phyloP scores from a whole-genome alignment of 257 asterid genomes.

The Phtheirospermum japonicum region DNA sequence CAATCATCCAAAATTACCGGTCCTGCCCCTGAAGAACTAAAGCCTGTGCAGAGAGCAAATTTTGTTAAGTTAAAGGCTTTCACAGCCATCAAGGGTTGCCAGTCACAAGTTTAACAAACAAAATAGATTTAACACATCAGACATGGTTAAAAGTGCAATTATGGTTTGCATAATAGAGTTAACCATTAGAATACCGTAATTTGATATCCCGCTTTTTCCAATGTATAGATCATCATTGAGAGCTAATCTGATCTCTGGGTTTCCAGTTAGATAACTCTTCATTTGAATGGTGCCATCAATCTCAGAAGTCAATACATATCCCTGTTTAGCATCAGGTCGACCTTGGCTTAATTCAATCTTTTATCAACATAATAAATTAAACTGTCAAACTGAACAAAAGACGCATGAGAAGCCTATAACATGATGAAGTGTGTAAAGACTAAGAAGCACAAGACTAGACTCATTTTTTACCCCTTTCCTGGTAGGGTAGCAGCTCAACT shows the following conservation, averaged over 20 bases:
- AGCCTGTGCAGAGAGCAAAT: constrained; percentile 45
- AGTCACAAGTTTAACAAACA: constrained; percentile 1
- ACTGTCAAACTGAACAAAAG: constrained; percentile 10
- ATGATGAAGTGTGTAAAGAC: constrained; percentile 9
- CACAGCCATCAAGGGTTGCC: constrained; percentile 1
- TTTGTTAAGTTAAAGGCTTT: constrained; percentile 19
- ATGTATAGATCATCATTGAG: constrained; percentile 88
- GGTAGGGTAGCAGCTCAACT: constrained; percentile 18
- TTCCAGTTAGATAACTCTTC: constrained; percentile 98
- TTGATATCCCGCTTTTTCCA: constrained; percentile 70
- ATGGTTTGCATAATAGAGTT: constrained; percentile 23
- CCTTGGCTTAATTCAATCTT: constrained; percentile 15
- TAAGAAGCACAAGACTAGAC: constrained; percentile 19
- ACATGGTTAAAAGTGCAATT: not conserved
- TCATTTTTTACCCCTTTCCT: constrained; percentile 13
- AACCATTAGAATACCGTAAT: constrained; percentile 54
- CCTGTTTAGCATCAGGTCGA: constrained; percentile 40
- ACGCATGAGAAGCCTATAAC: constrained; percentile 10
- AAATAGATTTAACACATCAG: constrained; percentile 12
- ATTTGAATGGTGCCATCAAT: constrained; percentile 99
- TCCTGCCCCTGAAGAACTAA: constrained; percentile 85
- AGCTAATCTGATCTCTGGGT: constrained; percentile 96
- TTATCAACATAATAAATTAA: constrained; percentile 4
- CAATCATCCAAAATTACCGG: constrained; percentile 94
- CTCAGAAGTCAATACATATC: constrained; percentile 95